Evolutionary conservation across 805 yeast species (phyloP).

Genomic region (Citeromyces matritensis): DNA sequence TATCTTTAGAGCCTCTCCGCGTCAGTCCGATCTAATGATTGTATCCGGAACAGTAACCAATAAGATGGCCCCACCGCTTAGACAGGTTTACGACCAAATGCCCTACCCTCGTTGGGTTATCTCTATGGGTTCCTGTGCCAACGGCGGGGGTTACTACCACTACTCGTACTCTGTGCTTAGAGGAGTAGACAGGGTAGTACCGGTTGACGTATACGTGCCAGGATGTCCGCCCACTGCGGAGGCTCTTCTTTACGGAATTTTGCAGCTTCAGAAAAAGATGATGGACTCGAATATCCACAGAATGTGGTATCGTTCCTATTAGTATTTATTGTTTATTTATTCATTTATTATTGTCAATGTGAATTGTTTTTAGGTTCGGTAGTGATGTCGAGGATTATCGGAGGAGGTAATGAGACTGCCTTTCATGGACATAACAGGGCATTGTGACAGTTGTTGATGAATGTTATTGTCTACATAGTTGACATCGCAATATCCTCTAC

Average conservation of each 20-base stretch:
- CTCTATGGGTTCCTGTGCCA: constrained; percentile 90
- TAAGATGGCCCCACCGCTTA: constrained; percentile 87
- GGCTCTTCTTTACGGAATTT: constrained; percentile 82
- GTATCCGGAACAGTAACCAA: constrained; percentile 87
- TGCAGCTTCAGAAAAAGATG: constrained; percentile 85
- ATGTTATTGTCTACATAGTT: no score
- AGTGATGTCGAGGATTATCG: constrained; percentile 1
- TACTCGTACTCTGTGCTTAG: constrained; percentile 80
- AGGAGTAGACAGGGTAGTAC: constrained; percentile 80
- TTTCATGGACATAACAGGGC: no score
- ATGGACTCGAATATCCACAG: constrained; percentile 67
- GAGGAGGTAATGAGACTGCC: not conserved
- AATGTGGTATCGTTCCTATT: constrained; percentile 63
- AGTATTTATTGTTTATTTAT: constrained; percentile 2
- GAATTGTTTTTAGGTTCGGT: constrained; percentile 3
- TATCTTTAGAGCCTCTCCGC: constrained; percentile 86
- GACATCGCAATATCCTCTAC: no score
- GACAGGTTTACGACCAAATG: constrained; percentile 91
- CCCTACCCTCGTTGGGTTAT: constrained; percentile 92
- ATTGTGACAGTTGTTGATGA: no score
- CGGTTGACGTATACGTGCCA: constrained; percentile 83
- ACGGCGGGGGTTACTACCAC: constrained; percentile 89
- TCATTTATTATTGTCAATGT: constrained; percentile 2
- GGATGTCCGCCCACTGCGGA: constrained; percentile 91
- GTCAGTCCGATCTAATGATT: constrained; percentile 86